Conservation (phyloP, 768 basidiomycete species). For the Amanita exitialis region DNA sequence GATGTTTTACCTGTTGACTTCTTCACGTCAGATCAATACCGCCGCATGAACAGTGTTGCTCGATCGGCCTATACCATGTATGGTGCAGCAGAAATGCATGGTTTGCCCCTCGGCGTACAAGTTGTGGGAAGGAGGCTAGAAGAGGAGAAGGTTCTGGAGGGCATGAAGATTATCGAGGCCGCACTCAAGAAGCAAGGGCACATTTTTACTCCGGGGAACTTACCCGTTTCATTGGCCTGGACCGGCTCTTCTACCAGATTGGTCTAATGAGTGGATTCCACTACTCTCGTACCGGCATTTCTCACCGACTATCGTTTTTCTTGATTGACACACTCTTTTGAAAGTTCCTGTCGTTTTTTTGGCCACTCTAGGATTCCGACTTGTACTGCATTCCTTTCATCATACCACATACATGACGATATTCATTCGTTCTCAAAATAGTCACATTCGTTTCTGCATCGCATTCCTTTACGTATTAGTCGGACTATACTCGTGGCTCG, state of each 20-base stretch:
- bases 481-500: not conserved
- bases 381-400: not conserved
- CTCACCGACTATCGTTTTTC: not conserved
- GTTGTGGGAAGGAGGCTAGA: conserved; percentile 51
- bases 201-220: conserved; percentile 10
- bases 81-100: conserved; percentile 52
- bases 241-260: conserved; percentile 1
- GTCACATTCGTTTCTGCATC: not conserved
- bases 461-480: conserved; percentile 5
- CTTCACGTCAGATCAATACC: conserved; percentile 19
- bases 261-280: not conserved
- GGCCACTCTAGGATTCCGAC: not conserved
- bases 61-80: conserved; percentile 40
- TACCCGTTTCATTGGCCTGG: conserved; percentile 1
- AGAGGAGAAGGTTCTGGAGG: conserved; percentile 66
- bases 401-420: not conserved
- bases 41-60: conserved; percentile 22
- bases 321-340: conserved; percentile 5
- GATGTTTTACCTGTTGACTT: conserved; percentile 27
- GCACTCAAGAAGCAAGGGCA: conserved; percentile 22
- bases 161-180: conserved; percentile 46
- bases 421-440: conserved; percentile 3
- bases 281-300: not conserved
- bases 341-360: not conserved
- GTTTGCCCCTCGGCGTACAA: conserved; percentile 60